Evolutionary conservation across 2,329 filamentous ascomycete genomes (phyloP), one percentile per base, ranked within the genome.

Genomic region (Pseudocercospora musae): DNA sequence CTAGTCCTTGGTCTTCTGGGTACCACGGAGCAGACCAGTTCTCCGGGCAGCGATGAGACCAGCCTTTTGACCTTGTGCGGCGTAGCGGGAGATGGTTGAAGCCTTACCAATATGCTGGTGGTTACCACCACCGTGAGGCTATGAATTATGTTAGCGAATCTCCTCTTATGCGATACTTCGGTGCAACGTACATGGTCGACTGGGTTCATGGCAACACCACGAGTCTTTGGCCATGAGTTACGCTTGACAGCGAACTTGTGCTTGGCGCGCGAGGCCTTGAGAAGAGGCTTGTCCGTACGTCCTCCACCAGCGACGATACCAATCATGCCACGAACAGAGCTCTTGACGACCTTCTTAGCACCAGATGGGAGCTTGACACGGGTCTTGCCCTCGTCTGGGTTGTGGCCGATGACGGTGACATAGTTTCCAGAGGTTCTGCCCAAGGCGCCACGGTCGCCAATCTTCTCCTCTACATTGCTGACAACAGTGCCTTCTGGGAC

Each of bases 161-260:
- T 54, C 46, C 31, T 48, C 25, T 9, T 7, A 49, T 31, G 29
- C 46, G 4, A 2, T 18, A 15, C 18, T 9, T n/a, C 15, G 25
- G 31, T 50, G 20, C 46, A 44, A 71, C 82, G 79, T 84, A 84
- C 82, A 88, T 99, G 95, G 85, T 99, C 95, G 78, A 99, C 95
- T 77, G 95, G 95, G 87, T 99, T 99, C 95, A 99, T 99, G 84
- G 95, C 95, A 89, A 99, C 95, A 97, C 95, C 95, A 95, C 95
- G 94, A 87, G 95, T 99, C 91, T 96, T 97, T 84, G 95, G 95
- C 95, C 95, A 99, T 80, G 89, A 94, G 92, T 99, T 98, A 81
- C 95, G 92, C 92, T 99, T 99, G 85, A 97, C 96, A 75, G 93
- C 92, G 85, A 96, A 99, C 91, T 99, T 99, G 82, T 98, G 94